Evolutionary conservation across 495 filamentous ascomycete genomes (phyloP).

Genomic region (Xylaria nigripes): DNA sequence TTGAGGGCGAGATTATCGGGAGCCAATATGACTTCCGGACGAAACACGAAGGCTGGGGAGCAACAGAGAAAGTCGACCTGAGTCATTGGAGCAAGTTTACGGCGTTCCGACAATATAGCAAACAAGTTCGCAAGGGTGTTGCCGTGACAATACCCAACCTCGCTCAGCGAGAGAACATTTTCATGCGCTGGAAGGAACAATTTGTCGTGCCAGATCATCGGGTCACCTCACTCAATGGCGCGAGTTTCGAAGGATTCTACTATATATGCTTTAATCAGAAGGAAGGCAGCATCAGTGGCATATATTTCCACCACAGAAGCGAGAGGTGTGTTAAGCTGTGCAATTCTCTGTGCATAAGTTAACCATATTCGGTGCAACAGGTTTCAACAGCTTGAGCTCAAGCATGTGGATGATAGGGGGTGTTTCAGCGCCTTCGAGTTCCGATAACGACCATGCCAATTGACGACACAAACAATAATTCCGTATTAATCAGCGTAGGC

Average conservation of each 20-base stretch:
- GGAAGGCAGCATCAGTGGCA: conserved; percentile 74
- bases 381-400: conserved; percentile 87
- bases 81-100: conserved; percentile 90
- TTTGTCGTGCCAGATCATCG: conserved; percentile 96
- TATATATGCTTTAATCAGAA: conserved; percentile 98
- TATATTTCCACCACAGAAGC: conserved; percentile 97
- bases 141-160: conserved; percentile 54
- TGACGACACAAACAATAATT: conserved; percentile 1
- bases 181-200: conserved; percentile 99
- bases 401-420: conserved; percentile 75
- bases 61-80: conserved; percentile 83
- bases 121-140: conserved; percentile 54
- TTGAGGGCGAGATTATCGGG: conserved; percentile 97
- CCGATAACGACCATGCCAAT: conserved; percentile 48
- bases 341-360: conserved; percentile 4
- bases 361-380: conserved; percentile 32
- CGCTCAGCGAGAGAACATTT: conserved; percentile 80
- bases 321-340: conserved; percentile 59
- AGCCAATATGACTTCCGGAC: conserved; percentile 90
- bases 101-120: conserved; percentile 72
- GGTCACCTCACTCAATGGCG: conserved; percentile 79
- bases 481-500: conserved; percentile 6
- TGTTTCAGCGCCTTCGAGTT: conserved; percentile 90
- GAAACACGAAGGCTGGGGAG: conserved; percentile 83
- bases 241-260: conserved; percentile 98